Base-by-base conservation (phyloP, 2,329 filamentous ascomycete species). In the Xylariaceae sp. region DNA sequence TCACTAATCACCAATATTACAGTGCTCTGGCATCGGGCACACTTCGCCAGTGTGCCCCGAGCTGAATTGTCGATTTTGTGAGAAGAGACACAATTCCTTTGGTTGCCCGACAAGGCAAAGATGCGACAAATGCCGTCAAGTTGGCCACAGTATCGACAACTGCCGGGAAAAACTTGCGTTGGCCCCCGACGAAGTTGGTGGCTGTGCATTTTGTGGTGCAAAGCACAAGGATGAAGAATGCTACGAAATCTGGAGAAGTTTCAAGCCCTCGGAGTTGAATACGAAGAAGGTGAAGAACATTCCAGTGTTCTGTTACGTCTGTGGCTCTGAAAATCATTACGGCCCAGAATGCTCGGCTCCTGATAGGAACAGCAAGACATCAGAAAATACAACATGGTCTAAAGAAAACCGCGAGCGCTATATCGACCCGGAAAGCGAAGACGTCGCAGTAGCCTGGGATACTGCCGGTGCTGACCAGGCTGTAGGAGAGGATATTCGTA, bases 191-290 rank as follows among this genome's bases (percentile, higher is more conserved):
- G 81, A 85, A 53, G 75, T 76, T 27, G 71, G 78, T 46, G 76
- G 77, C 2, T 90, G 87, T 66, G 80, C 80, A 8, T 72, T 83
- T 35, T 90, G 87, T 68, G 72, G 72, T 40, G 76, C 76, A 5
- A 73, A 77, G 6, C 87, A 90, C 62, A 61, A 76, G 6, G 86
- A 89, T 64, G 66, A 73, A 9, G 70, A 77, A 2, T 89, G 87
- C 66, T 76, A 79, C 51, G 72, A 76, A 47, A 71, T 85, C 29
- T 89, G 84, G 84, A 74, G 78, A 54, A 81, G 76, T 19, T 85
- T 79, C 65, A 67, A 71, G 9, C 74, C 73, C 2, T 67, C 71
- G 11, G 62, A 70, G 7, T 64, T 70, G 12, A 68, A 68, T 11
- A 70, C 75, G 47, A 73, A 71, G 54, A 81, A 74, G 56, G 80